Conservation (phyloP, 1,139 yeast genomes). For the Saccharomyces hybrid region DNA sequence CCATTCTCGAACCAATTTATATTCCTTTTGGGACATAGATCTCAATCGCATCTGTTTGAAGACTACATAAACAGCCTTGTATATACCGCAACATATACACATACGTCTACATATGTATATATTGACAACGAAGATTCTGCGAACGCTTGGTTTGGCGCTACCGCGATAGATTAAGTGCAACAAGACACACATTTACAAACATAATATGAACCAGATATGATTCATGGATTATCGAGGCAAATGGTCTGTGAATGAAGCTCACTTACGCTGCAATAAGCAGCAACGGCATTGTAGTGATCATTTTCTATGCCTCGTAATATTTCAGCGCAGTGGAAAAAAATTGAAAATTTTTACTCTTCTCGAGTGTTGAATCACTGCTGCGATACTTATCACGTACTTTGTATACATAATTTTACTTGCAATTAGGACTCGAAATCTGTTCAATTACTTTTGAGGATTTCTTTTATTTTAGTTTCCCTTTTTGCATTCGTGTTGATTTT, state of each 20-base stretch:
- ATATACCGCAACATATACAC: neutral
- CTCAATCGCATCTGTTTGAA: neutral
- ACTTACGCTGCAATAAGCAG: neutral
- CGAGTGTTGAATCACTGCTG: neutral
- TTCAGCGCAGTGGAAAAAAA: constrained; percentile 1
- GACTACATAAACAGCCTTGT: neutral
- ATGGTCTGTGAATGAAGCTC: neutral
- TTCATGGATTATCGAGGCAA: neutral
- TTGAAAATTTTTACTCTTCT: constrained; percentile 1
- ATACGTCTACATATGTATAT: neutral
- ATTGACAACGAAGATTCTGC: neutral
- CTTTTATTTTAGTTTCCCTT: neutral
- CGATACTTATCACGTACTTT: neutral
- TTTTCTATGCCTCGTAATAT: neutral
- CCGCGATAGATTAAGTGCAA: neutral
- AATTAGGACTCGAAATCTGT: neutral
- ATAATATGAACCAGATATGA: neutral
- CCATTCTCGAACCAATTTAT: neutral
- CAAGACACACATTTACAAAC: neutral
- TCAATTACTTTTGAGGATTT: neutral
- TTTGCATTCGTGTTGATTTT: neutral
- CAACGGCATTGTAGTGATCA: neutral
- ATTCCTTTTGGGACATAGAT: neutral
- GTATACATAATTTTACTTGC: neutral
- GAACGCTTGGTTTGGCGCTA: neutral